A percentile compares a stretch with the other conserved stretches of the same genome.
Evolutionary conservation across 495 filamentous ascomycete genomes (phyloP).

Genomic region (Pseudomonodictys pantanalensis): DNA sequence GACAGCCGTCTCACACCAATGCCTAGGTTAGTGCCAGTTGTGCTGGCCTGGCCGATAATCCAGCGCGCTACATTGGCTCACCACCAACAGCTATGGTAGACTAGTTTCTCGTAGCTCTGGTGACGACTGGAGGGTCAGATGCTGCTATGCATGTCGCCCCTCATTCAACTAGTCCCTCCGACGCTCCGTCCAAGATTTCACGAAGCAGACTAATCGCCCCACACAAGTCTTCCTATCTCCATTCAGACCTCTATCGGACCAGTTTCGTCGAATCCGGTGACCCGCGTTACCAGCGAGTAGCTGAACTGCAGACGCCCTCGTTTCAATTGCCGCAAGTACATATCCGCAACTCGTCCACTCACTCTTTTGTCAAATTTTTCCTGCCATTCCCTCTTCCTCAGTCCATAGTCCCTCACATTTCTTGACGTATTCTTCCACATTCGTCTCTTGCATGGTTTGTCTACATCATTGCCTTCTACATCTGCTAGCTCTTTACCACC

Average conservation of each 20-base stretch:
- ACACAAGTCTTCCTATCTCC: neutral
- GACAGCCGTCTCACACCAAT: neutral
- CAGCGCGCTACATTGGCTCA: constrained; percentile 26
- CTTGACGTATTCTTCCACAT: neutral
- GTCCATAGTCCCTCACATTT: neutral
- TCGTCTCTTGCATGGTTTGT: neutral
- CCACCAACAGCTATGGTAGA: neutral
- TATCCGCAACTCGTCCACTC: constrained; percentile 3
- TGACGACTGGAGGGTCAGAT: neutral
- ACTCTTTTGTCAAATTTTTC: constrained; percentile 4
- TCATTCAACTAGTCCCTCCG: neutral
- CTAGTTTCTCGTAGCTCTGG: constrained; percentile 3
- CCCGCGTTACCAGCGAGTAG: no score
- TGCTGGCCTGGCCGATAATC: no score
- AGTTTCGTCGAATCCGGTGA: no score
- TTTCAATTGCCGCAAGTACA: constrained; percentile 1
- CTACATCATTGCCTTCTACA: neutral
- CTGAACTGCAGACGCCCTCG: no score
- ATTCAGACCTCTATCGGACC: no score
- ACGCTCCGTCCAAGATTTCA: constrained; percentile 5
- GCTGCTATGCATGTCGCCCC: no score
- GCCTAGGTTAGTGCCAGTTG: constrained; percentile 22
- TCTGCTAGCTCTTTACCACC: neutral
- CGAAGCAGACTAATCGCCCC: constrained; percentile 7
- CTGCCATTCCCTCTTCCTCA: neutral